phyloP scores from a whole-genome alignment of 139 green algal genomes.

The Pleodorina starrii region DNA sequence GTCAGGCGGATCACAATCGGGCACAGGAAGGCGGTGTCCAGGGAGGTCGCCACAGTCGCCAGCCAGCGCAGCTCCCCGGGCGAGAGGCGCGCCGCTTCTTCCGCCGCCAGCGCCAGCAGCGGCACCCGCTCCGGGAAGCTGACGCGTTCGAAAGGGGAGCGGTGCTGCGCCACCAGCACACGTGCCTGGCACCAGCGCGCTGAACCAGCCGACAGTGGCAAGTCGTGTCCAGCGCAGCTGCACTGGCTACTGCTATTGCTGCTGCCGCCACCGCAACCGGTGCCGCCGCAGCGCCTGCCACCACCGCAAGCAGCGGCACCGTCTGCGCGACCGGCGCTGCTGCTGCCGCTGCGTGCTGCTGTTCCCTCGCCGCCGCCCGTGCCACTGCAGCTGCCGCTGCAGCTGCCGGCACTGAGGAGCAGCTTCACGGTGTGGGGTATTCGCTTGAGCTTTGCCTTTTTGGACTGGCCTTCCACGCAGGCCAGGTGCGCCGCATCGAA shows the following conservation, averaged over 20 bases:
- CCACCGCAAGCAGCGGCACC: background rate
- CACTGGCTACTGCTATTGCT: too few relatives aligned
- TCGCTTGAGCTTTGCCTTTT: background rate
- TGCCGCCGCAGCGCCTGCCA: too few relatives aligned
- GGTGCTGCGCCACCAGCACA: background rate
- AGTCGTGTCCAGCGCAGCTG: too few relatives aligned
- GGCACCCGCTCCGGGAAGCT: conserved; percentile 37
- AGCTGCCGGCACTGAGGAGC: background rate
- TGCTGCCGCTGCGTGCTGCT: background rate
- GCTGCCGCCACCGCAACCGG: too few relatives aligned
- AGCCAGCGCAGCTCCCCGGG: background rate
- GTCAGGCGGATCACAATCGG: conserved; percentile 7
- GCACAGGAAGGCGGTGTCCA: conserved; percentile 12
- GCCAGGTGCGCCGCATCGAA: background rate
- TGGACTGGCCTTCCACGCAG: background rate
- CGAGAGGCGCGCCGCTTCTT: background rate
- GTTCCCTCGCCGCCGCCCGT: background rate
- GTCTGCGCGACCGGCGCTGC: background rate
- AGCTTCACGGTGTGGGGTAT: background rate
- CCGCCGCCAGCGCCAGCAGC: conserved; percentile 9
- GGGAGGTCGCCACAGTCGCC: background rate
- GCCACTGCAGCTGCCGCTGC: background rate
- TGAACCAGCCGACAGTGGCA: too few relatives aligned
- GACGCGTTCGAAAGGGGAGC: background rate
- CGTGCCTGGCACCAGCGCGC: conserved; percentile 4